These are phyloP conservation scores for Neurospora tetraspora DNA, from an alignment of 495 filamentous ascomycete genomes.

Conservation along the genomic window DNA sequence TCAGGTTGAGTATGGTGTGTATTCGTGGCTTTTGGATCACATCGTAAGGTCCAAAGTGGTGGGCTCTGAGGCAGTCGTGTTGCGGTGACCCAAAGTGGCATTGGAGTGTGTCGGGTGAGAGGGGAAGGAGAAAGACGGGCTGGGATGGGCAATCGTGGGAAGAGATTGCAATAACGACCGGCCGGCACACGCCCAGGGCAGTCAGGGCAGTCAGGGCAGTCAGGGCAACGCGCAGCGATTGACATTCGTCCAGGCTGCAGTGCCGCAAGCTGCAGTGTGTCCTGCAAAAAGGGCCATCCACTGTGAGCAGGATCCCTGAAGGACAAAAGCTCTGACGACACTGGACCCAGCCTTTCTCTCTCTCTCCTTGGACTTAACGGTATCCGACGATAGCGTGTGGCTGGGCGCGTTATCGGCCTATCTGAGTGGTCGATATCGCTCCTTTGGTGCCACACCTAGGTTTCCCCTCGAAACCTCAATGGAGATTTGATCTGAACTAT, in stretches of 20 bases:
- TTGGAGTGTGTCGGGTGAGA: background rate
- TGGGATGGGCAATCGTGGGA: background rate
- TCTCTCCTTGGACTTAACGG: background rate
- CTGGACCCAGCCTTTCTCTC: background rate
- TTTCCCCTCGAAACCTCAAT: background rate
- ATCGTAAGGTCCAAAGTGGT: background rate
- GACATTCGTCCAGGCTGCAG: background rate
- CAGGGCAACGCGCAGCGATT: background rate
- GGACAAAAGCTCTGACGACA: background rate
- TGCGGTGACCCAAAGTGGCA: background rate
- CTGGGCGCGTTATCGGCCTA: background rate
- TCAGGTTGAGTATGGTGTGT: background rate
- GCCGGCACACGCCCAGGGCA: background rate
- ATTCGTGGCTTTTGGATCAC: constrained; percentile 1
- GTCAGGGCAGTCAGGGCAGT: background rate
- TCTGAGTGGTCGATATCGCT: background rate
- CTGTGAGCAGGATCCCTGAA: background rate
- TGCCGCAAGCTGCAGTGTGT: background rate
- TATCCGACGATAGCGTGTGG: background rate
- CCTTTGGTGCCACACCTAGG: background rate
- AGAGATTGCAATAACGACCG: background rate
- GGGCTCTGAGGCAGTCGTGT: background rate
- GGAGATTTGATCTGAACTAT: too few species aligned
- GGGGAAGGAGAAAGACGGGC: background rate
- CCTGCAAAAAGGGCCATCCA: background rate